Conservation (phyloP, 2,329 filamentous ascomycete genomes). For the Cercospora sp. region DNA sequence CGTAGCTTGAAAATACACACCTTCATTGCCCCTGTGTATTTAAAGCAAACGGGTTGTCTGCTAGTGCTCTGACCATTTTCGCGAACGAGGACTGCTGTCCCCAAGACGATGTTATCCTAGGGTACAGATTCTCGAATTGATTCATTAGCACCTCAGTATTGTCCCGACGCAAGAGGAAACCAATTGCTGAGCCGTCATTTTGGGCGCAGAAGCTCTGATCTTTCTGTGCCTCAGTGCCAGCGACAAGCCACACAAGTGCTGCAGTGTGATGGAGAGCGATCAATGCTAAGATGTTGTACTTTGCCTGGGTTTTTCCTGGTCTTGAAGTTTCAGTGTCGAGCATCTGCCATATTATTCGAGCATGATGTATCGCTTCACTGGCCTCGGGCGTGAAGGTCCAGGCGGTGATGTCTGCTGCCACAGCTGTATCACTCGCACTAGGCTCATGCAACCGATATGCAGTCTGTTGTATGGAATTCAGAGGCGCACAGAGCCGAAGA, state of each 20-base stretch:
- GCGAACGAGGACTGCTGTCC: slow-evolving; percentile 1
- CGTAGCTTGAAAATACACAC: not conserved
- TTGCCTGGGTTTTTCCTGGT: not conserved
- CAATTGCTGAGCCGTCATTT: not conserved
- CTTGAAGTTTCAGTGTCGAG: not conserved
- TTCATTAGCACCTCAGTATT: not conserved
- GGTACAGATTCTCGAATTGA: not conserved
- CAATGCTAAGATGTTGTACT: slow-evolving; percentile 1
- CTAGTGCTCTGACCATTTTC: not conserved
- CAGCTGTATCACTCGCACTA: not conserved
- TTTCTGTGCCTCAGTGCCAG: not conserved
- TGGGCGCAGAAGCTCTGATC: not conserved
- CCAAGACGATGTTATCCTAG: not conserved
- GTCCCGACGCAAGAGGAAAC: not conserved
- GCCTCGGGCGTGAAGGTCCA: not conserved
- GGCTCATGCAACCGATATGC: not conserved
- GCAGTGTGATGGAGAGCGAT: not conserved
- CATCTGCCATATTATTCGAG: not conserved
- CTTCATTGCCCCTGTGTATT: not conserved
- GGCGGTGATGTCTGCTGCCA: not conserved
- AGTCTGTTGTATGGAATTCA: not conserved
- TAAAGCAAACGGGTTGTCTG: not conserved
- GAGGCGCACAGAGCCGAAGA: not conserved
- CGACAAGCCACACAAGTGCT: not conserved
- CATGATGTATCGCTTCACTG: not conserved